Evolutionary conservation across 2,329 filamentous ascomycete genomes (phyloP), one percentile per base, ranked within the genome.

Genomic region (Aaosphaeria pasadenensis): DNA sequence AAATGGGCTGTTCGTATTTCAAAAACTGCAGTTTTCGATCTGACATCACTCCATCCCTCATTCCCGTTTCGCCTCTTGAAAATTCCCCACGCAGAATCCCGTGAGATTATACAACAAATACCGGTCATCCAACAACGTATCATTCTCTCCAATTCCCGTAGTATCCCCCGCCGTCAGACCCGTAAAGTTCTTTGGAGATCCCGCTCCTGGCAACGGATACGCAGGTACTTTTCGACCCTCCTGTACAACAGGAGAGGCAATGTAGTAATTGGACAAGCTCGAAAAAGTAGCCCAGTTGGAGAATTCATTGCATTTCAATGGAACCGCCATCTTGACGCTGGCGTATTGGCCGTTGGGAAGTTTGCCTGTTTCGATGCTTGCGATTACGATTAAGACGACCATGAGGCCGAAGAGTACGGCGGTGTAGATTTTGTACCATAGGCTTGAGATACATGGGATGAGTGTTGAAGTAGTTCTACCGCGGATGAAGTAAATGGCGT

Each of bases 311-410:
- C 42, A 30, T 6, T 17, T 44, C 35, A 24, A 45, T 4, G 33
- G 33, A 11, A 36, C 9, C 32, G 42, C 40, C 44, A 38, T 11
- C 28, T 30, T 9, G 30, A 24, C 11, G 42, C 44, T 52, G 7
- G 39, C 30, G 30, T 49, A 52, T n/a, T 6, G 5, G 11, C 47
- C 50, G 29, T 28, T 33, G 13, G 50, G 50, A 7, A 5, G 7
- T 42, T 9, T 39, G 7, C 43, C 48, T 11, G 54, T 55, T 32
- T 56, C 50, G 11, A 55, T 48, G 17, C 49, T 46, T 7, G 36
- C 36, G 5, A 46, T 32, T 2, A 41, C 30, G 31, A 35, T 30
- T 6, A 46, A 7, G 32, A 42, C 31, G 11, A 46, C 7, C 36
- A 42, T 46, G 29, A 41, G 7, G 5, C 9, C 7, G 5, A 46